Evolutionary conservation across 2,329 filamentous ascomycete species (phyloP).

Genomic region (Penicillium sp.): DNA sequence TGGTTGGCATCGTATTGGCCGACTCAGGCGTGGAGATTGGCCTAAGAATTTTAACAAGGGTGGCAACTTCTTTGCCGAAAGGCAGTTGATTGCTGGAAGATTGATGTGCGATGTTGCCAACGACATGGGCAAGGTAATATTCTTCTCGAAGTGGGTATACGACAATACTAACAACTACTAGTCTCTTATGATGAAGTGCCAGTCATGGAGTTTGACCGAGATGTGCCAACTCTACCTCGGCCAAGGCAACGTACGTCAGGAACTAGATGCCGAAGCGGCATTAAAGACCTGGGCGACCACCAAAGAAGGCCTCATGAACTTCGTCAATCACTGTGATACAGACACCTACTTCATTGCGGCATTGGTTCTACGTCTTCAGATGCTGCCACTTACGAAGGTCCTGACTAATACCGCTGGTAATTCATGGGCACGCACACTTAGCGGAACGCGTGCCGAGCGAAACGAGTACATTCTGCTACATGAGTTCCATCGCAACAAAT

Average conservation of each 20-base stretch:
- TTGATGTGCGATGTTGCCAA: conserved; percentile 92
- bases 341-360: conserved; percentile 97
- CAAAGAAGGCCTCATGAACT: conserved; percentile 85
- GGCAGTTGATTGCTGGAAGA: conserved; percentile 83
- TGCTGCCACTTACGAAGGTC: conserved; percentile 90
- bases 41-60: conserved; percentile 81
- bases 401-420: conserved; percentile 96
- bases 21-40: conserved; percentile 81
- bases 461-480: conserved; percentile 99
- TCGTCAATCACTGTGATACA: conserved; percentile 87
- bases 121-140: conserved; percentile 76
- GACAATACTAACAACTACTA: conserved; percentile 32
- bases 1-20: conserved; percentile 90
- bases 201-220: conserved; percentile 96
- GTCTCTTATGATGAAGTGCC: conserved; percentile 94
- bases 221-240: conserved; percentile 92
- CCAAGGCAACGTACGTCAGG: conserved; percentile 69
- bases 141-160: not conserved
- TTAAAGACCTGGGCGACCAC: conserved; percentile 83
- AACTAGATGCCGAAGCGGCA: conserved; percentile 84
- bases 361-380: conserved; percentile 81
- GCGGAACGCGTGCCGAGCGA: conserved; percentile 91
- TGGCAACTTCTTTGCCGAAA: conserved; percentile 88
- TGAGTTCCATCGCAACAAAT: conserved; percentile 95
- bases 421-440: conserved; percentile 94